These are phyloP conservation scores for Flaveria floridana DNA, from an alignment of 140 eudicot genomes.

Conservation along the genomic window DNA sequence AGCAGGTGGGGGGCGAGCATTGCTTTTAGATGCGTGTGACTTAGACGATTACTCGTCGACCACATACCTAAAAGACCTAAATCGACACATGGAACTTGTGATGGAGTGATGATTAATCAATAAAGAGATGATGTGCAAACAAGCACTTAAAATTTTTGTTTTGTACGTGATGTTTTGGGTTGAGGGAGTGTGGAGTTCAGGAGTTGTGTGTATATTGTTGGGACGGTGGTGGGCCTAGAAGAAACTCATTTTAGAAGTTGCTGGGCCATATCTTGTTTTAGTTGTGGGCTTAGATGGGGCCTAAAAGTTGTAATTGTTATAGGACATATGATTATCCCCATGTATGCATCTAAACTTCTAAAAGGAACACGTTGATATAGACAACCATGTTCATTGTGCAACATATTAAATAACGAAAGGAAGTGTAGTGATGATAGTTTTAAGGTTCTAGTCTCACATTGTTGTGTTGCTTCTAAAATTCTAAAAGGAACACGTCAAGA, in stretches of 20 bases:
- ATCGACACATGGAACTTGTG: conserved; percentile 85
- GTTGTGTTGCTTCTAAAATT: too few relatives aligned
- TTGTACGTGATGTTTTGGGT: conserved; percentile 23
- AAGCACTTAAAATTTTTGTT: conserved; percentile 9
- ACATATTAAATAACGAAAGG: too few relatives aligned
- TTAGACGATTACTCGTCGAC: conserved; percentile 68
- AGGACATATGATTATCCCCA: conserved; percentile 9
- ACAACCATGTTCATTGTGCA: background rate
- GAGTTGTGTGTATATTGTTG: conserved; percentile 34
- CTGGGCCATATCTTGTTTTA: conserved; percentile 27
- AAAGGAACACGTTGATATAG: conserved; percentile 1
- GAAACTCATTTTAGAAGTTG: conserved; percentile 29
- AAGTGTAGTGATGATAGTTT: too few relatives aligned
- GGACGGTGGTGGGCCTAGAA: conserved; percentile 23
- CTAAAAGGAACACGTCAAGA: too few relatives aligned
- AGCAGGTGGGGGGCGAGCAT: conserved; percentile 45
- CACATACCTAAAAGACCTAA: conserved; percentile 71
- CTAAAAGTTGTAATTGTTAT: conserved; percentile 17
- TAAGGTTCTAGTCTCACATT: too few relatives aligned
- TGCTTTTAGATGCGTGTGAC: conserved; percentile 58
- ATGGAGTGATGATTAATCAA: conserved; percentile 56
- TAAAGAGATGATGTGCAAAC: conserved; percentile 10
- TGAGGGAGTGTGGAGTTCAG: conserved; percentile 14
- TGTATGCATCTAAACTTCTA: conserved; percentile 13
- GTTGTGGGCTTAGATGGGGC: conserved; percentile 27